Evolutionary conservation across 352 stramenopile species (phyloP).

Genomic region (Phytophthora nicotianae): DNA sequence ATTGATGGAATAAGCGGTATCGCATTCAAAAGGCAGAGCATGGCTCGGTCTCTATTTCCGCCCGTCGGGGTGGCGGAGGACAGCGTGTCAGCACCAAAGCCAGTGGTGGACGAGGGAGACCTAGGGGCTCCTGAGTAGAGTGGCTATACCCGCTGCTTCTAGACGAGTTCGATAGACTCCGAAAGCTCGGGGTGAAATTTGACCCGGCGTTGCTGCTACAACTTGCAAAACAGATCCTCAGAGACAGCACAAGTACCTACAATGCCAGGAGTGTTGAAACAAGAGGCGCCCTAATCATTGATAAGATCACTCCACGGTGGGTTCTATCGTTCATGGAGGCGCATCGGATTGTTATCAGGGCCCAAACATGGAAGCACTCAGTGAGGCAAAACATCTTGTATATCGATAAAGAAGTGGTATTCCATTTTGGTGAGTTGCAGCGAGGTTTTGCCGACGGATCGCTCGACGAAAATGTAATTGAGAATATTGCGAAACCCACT

Average conservation of each 20-base stretch:
- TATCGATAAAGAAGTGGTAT: conserved; percentile 1
- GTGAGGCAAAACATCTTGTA: neutral
- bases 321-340: conserved; percentile 5
- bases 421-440: conserved; percentile 9
- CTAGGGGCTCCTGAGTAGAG: neutral
- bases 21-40: neutral
- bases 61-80: neutral
- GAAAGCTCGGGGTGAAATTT: neutral
- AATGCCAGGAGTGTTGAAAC: neutral
- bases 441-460: conserved; percentile 1
- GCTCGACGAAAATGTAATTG: conserved; percentile 2
- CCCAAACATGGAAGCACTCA: conserved; percentile 2
- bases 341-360: conserved; percentile 4
- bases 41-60: too few species aligned
- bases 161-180: neutral
- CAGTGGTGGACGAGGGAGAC: neutral
- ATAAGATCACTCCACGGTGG: conserved; percentile 4
- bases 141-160: neutral
- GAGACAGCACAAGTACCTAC: neutral
- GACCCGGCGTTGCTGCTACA: neutral
- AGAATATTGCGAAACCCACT: conserved; percentile 7
- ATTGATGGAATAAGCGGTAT: neutral
- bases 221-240: neutral
- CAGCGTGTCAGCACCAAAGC: neutral
- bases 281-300: neutral